phyloP scores from a whole-genome alignment of 2,329 filamentous ascomycete species.

The Paecilomyces variotii region DNA sequence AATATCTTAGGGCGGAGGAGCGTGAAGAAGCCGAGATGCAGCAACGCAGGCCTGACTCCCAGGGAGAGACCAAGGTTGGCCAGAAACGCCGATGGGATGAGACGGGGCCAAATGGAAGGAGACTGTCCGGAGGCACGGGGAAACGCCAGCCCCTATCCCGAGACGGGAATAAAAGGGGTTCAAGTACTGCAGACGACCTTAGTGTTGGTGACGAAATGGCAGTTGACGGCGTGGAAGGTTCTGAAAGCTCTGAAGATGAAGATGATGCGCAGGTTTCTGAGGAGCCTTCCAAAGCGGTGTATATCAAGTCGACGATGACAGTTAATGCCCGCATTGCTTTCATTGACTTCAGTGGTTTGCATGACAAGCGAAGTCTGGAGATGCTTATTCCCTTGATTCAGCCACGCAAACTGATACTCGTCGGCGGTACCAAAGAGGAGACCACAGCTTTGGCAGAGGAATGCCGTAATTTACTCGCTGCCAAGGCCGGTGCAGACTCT shows the following conservation, averaged over 20 bases:
- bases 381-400: slow-evolving; percentile 93
- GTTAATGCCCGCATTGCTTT: slow-evolving; percentile 72
- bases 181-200: slow-evolving; percentile 44
- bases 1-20: slow-evolving; percentile 88
- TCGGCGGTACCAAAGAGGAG: slow-evolving; percentile 71
- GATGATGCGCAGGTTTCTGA: slow-evolving; percentile 40
- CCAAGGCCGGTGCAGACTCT: slow-evolving; percentile 25
- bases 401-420: slow-evolving; percentile 88
- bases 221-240: slow-evolving; percentile 53
- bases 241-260: slow-evolving; percentile 49
- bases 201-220: slow-evolving; percentile 33
- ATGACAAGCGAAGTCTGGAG: slow-evolving; percentile 87
- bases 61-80: slow-evolving; percentile 59
- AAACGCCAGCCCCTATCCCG: slow-evolving; percentile 52
- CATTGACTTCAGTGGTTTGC: slow-evolving; percentile 85
- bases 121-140: slow-evolving; percentile 38
- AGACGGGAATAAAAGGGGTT: slow-evolving; percentile 19
- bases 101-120: slow-evolving; percentile 37
- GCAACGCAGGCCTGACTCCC: slow-evolving; percentile 44
- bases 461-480: slow-evolving; percentile 59
- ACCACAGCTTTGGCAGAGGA: slow-evolving; percentile 71
- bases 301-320: slow-evolving; percentile 54
- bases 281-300: slow-evolving; percentile 69
- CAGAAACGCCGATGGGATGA: slow-evolving; percentile 96
- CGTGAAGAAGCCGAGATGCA: slow-evolving; percentile 66